Evolutionary conservation across 352 stramenopile species (phyloP), one percentile per base, ranked within the genome.

Genomic region (Globisporangium lucens): DNA sequence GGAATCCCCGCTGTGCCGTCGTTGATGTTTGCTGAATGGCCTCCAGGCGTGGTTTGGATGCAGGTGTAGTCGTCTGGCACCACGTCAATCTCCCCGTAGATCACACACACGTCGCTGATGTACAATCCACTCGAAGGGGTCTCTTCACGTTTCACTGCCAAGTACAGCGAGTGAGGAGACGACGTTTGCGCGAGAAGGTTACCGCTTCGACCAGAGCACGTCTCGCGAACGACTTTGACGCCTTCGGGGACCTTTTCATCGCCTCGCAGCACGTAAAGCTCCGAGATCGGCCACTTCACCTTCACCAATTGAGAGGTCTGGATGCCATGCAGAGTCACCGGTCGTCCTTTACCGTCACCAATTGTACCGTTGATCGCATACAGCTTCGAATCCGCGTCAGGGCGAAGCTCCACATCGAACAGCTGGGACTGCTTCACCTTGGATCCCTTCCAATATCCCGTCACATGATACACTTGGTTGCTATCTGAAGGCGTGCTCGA

Each of bases 11-110:
- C 56, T 1, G 84, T 92, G 1, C 87, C 87, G 30, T 93, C 85
- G 69, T 96, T 96, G 27, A 95, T 72, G 63, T 96, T 96, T 2
- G 87, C 89, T 4, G 84, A 91, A 61, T 84, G 67, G 3, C 87
- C 87, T 0, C 72, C 70, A 20, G 85, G 80, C n/a, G 89, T 96
- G 29, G 73, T 77, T 62, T 90, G 55, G 6, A 96, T 77, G 63
- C 81, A 93, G 24, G 69, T 89, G 55, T 91, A 96, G 30, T 80
- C 69, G 17, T 96, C 89, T 12, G 89, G 89, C 4, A 95, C 71
- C 17, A 83, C 79, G 62, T 96, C 89, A 38, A 96, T 94, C 43
- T 94, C 89, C 3, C 85, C 86, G 56, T 95, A 96, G 38, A 96
- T 89, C 7, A 96, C 85, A 36, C 79, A 92, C 20, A 96, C 67